Base-by-base conservation (phyloP, 2,329 filamentous ascomycete genomes). In the Penicillium psychrosexuale region DNA sequence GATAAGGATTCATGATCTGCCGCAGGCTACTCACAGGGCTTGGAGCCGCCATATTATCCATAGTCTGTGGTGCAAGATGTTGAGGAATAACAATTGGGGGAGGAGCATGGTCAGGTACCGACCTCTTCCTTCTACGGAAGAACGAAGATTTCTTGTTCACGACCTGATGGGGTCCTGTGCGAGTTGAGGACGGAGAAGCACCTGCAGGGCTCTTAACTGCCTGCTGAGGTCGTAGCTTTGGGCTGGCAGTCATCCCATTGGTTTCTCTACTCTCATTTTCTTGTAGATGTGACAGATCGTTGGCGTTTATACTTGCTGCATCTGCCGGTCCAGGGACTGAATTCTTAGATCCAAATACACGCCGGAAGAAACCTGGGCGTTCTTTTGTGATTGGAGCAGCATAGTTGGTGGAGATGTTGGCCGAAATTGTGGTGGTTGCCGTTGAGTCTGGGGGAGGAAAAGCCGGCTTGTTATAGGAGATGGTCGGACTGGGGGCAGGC, bases 131-230 rank as follows among this genome's bases (percentile, higher is more conserved):
- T 56, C 94, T 83, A 59, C 94, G 84, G 77, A 97, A 97, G 76
- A 99, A 97, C 0, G 91, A 93, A 1, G 93, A 95, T 4, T 90
- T 84, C 73, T 97, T 97, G 78, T 97, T 97, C 66, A 90, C 89
- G 48, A 97, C 77, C 40, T 73, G 75, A 28, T 70, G 71, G 12
- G 68, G 63, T 37, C 68, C 69, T 51, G 76, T 72, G 40, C 72
- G 71, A 28, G 62, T 40, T 5, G 58, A 47, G 30, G 50, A 55
- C 17, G 66, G 51, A 47, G 65, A 61, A 31, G 50, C 56, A 15
- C 56, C 60, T 2, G 61, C 44, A 17, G 65, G 36, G 50, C 61
- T 62, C 55, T 66, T 66, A 38, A 66, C 66, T 47, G 61, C 58
- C 13, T 68, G 62, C 19, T 66, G 66, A 56, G 60, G 62, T 47